Conservation (phyloP, 2,329 filamentous ascomycete species). For the Colletotrichum eleusines region DNA sequence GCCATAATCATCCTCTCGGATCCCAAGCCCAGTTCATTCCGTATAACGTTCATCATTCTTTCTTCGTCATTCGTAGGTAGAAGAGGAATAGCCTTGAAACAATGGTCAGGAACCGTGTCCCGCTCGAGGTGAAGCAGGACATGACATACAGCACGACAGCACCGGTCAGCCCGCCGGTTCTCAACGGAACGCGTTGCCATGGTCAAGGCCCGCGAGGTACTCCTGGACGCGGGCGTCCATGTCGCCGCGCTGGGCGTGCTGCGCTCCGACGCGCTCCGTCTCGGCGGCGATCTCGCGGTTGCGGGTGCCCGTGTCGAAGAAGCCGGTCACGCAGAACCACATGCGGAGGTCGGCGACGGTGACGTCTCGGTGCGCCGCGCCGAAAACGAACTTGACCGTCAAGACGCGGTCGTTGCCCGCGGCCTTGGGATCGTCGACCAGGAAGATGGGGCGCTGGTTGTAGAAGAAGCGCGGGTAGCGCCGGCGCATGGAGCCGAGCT, state of each 20-base stretch:
- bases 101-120: not conserved
- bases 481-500: not conserved
- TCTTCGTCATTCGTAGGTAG: not conserved
- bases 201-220: not conserved
- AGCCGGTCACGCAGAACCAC: not conserved
- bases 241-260: too few species aligned
- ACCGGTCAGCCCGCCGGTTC: not conserved
- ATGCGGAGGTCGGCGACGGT: not conserved
- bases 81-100: too few species aligned
- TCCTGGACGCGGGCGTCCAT: not conserved
- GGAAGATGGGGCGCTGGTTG: not conserved
- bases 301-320: not conserved
- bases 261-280: not conserved
- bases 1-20: not conserved
- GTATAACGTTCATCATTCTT: too few species aligned
- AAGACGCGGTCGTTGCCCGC: not conserved
- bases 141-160: not conserved
- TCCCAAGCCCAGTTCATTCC: too few species aligned
- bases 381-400: not conserved
- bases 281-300: not conserved
- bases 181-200: not conserved
- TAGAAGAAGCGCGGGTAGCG: not conserved
- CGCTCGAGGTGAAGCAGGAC: not conserved
- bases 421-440: not conserved
- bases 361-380: not conserved